phyloP scores from a whole-genome alignment of 768 basidiomycete species.

The Termitomyces sp. region DNA sequence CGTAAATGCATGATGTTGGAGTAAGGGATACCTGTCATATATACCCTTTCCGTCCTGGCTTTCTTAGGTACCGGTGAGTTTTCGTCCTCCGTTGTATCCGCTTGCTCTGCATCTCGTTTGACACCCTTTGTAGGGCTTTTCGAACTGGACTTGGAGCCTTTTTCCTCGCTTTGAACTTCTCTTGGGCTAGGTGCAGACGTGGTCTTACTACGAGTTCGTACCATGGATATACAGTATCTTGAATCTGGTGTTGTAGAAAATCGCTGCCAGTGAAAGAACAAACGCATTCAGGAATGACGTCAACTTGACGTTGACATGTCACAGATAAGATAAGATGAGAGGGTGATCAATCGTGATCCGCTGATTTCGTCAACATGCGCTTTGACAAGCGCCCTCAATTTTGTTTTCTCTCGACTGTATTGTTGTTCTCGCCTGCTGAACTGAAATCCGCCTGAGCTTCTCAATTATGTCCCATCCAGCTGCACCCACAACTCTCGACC shows the following conservation, averaged over 20 bases:
- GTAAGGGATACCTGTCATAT: slow-evolving; percentile 4
- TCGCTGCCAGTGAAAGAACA: too few species aligned
- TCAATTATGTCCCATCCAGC: slow-evolving; percentile 29
- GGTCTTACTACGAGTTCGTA: neutral
- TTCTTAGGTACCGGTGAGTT: slow-evolving; percentile 25
- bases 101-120: neutral
- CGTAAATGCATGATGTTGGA: neutral
- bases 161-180: neutral
- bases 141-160: neutral
- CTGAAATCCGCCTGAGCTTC: neutral
- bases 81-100: neutral
- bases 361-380: too few species aligned
- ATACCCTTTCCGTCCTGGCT: slow-evolving; percentile 17
- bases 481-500: slow-evolving; percentile 26
- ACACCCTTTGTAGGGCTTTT: neutral
- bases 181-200: neutral
- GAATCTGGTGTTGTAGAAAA: neutral
- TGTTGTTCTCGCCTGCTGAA: neutral
- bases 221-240: too few species aligned
- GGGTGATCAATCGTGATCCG: neutral
- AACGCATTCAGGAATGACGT: neutral
- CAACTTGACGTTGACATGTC: neutral
- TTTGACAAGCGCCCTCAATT: too few species aligned
- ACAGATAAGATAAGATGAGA: neutral
- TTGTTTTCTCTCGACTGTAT: too few species aligned